Evolutionary conservation across 768 basidiomycete species (phyloP).

Genomic region (Megacollybia marginata): DNA sequence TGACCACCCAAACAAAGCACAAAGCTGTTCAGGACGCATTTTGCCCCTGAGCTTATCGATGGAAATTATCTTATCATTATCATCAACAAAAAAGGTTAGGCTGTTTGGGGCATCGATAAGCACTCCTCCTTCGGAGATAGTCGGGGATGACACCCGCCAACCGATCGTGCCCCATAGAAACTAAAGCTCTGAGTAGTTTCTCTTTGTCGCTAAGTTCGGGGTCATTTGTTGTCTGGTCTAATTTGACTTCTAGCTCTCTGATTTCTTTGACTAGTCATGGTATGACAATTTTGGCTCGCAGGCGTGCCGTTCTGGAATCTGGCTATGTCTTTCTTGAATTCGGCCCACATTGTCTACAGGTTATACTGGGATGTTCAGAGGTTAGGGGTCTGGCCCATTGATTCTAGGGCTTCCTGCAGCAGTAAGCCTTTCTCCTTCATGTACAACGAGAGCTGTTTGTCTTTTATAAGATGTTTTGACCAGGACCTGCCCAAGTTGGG

Average conservation of each 20-base stretch:
- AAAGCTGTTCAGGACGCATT: no score
- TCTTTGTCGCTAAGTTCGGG: neutral
- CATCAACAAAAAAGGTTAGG: no score
- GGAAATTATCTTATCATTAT: no score
- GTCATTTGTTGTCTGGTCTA: no score
- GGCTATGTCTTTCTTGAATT: neutral
- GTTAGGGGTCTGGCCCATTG: neutral
- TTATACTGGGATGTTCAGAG: neutral
- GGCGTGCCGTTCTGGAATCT: neutral
- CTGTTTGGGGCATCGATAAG: no score
- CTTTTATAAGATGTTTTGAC: neutral
- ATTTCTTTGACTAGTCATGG: neutral
- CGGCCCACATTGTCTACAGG: neutral
- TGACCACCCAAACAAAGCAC: no score
- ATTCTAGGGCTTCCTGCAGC: neutral
- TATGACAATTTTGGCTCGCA: neutral
- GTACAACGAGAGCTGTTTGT: neutral
- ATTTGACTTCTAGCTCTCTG: neutral
- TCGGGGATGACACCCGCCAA: no score
- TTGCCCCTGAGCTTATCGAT: no score
- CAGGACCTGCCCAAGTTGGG: slow-evolving; percentile 3
- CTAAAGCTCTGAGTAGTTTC: neutral
- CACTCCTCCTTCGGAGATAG: no score
- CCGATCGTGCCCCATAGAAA: neutral
- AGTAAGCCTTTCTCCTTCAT: neutral